These are phyloP conservation scores for Megacollybia marginata DNA, from an alignment of 768 basidiomycete species.

Conservation along the genomic window DNA sequence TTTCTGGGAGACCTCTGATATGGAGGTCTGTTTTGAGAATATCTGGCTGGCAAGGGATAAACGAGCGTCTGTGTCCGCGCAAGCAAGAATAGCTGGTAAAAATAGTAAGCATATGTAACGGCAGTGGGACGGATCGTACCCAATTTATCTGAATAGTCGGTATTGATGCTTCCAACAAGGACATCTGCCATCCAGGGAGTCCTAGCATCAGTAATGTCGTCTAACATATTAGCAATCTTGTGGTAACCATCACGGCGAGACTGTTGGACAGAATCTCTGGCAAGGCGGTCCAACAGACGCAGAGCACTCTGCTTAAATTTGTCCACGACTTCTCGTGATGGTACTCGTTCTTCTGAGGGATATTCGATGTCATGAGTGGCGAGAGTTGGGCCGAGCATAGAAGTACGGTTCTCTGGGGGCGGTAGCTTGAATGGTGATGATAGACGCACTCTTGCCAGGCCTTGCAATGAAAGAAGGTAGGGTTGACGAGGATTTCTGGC, in stretches of 20 bases:
- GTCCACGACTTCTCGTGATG: conserved; percentile 47
- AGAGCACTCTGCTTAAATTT: conserved; percentile 66
- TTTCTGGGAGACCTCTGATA: conserved; percentile 75
- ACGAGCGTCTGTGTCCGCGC: conserved; percentile 53
- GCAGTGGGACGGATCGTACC: conserved; percentile 33
- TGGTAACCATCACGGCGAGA: conserved; percentile 58
- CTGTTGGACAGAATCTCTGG: conserved; percentile 38
- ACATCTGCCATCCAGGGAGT: conserved; percentile 76
- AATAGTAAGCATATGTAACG: conserved; percentile 1
- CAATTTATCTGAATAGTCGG: conserved; percentile 65
- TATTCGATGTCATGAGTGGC: conserved; percentile 40
- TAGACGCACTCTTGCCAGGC: conserved; percentile 59
- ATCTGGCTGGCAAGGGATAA: conserved; percentile 62
- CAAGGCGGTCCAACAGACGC: conserved; percentile 60
- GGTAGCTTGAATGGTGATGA: conserved; percentile 26
- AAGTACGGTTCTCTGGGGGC: conserved; percentile 12
- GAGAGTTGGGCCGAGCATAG: conserved; percentile 22
- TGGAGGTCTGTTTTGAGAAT: conserved; percentile 68
- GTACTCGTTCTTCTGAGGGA: conserved; percentile 34
- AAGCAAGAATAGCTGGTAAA: conserved; percentile 49
- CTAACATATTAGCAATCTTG: conserved; percentile 65
- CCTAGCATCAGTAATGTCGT: conserved; percentile 57
- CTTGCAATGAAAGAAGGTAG: conserved; percentile 67
- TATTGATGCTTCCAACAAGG: conserved; percentile 55
- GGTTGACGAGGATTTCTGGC: conserved; percentile 47